Conservation (phyloP, 202 grass and related monocot species). For the Setaria viridis region DNA sequence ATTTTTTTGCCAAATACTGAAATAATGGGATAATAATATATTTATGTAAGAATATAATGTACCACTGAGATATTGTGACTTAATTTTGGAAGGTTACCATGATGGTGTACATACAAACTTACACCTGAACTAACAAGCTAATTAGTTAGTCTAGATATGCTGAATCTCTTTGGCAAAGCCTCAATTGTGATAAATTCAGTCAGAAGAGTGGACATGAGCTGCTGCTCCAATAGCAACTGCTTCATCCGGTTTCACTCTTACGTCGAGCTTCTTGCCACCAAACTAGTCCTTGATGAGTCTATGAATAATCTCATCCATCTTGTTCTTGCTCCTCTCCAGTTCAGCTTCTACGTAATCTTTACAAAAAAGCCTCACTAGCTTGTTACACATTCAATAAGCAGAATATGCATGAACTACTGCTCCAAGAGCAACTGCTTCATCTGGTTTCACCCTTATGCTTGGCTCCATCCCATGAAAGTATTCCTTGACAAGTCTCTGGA, state of each 20-base stretch:
- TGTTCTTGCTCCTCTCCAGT: not conserved
- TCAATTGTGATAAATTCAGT: not conserved
- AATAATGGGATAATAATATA: too few relatives aligned
- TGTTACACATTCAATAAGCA: not conserved
- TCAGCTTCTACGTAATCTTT: not conserved
- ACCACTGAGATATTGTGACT: too few relatives aligned
- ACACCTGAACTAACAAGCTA: too few relatives aligned
- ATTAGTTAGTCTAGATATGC: too few relatives aligned
- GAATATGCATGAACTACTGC: conserved; percentile 18
- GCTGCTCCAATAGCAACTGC: not conserved
- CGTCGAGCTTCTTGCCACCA: not conserved
- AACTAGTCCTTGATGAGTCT: not conserved
- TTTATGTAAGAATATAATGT: too few relatives aligned
- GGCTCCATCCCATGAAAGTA: conserved; percentile 36
- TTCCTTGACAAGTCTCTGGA: conserved; percentile 27
- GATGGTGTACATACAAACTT: too few relatives aligned
- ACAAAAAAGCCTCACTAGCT: not conserved
- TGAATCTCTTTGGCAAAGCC: too few relatives aligned
- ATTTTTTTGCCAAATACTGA: too few relatives aligned
- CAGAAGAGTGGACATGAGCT: too few relatives aligned
- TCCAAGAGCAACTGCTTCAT: conserved; percentile 40
- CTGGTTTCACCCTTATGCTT: conserved; percentile 18
- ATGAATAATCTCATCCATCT: not conserved
- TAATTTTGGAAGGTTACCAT: too few relatives aligned
- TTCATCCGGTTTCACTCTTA: not conserved